Evolutionary conservation across 2,329 filamentous ascomycete species (phyloP).

Genomic region (Penicillium crustosum): DNA sequence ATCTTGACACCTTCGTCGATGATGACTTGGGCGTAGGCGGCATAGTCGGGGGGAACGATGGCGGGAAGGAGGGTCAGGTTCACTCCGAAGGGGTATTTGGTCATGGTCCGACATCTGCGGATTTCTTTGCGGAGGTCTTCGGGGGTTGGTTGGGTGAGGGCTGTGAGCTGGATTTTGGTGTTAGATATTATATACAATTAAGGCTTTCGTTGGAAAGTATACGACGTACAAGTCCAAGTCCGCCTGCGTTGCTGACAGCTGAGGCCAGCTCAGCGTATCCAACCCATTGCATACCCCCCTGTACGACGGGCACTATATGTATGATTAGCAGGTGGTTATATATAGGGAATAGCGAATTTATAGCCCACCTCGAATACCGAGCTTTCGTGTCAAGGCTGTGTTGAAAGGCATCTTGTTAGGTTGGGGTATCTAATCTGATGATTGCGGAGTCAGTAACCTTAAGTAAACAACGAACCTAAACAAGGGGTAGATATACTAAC

Average conservation of each 20-base stretch:
- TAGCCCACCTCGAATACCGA: slow-evolving; percentile 52
- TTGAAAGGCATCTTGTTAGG: slow-evolving; percentile 59
- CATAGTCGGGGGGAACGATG: slow-evolving; percentile 87
- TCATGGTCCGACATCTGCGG: slow-evolving; percentile 73
- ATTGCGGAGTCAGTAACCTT: slow-evolving; percentile 5
- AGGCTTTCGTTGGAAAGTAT: background rate
- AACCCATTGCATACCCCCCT: slow-evolving; percentile 59
- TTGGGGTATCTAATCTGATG: slow-evolving; percentile 12
- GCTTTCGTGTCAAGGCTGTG: slow-evolving; percentile 60
- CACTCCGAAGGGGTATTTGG: slow-evolving; percentile 70
- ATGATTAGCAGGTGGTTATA: slow-evolving; percentile 4
- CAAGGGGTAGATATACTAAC: background rate
- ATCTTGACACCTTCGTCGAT: slow-evolving; percentile 90
- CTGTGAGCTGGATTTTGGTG: slow-evolving; percentile 44
- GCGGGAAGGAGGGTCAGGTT: slow-evolving; percentile 93
- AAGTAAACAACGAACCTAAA: background rate
- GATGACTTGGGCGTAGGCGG: slow-evolving; percentile 83
- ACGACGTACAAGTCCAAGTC: slow-evolving; percentile 51
- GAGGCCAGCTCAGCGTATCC: slow-evolving; percentile 54
- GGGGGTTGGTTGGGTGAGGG: slow-evolving; percentile 84
- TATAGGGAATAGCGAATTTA: background rate
- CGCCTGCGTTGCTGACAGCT: slow-evolving; percentile 56
- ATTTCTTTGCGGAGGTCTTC: slow-evolving; percentile 94
- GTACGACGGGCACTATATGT: slow-evolving; percentile 47
- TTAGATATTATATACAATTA: background rate